These are phyloP conservation scores for Drechslerella dactyloides DNA, from an alignment of 2,329 filamentous ascomycete species.

Conservation along the genomic window DNA sequence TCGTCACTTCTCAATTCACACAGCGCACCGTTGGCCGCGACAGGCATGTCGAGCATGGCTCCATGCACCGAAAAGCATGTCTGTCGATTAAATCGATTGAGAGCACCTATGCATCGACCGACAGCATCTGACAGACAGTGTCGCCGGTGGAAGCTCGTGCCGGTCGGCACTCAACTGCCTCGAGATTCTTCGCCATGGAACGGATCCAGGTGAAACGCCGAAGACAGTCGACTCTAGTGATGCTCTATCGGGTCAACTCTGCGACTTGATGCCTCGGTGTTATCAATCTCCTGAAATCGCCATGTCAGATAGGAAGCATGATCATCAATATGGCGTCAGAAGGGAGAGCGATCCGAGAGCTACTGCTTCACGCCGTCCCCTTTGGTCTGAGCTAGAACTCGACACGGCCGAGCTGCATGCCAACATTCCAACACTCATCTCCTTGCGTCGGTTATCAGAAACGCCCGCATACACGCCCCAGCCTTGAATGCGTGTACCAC, in stretches of 20 bases:
- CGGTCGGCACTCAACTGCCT: not conserved
- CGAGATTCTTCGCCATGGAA: not conserved
- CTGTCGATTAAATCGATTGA: not conserved
- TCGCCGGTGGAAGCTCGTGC: not conserved
- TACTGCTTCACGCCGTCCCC: constrained; percentile 2
- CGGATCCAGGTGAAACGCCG: no score
- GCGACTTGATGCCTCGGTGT: not conserved
- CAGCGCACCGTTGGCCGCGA: constrained; percentile 7
- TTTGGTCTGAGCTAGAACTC: constrained; percentile 7
- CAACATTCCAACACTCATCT: constrained; percentile 35
- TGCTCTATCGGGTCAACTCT: no score
- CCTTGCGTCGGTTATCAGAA: constrained; percentile 26
- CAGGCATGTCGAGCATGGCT: constrained; percentile 7
- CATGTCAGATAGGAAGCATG: constrained; percentile 16
- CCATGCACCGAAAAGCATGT: not conserved
- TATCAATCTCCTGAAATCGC: not conserved
- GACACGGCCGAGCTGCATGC: constrained; percentile 15
- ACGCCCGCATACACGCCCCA: constrained; percentile 29
- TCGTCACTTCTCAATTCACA: no score
- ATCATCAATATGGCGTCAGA: constrained; percentile 37
- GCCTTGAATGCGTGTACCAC: constrained; percentile 17
- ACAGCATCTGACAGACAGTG: constrained; percentile 41
- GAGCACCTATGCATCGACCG: constrained; percentile 17
- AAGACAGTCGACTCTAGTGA: no score
- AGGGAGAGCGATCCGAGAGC: not conserved